Evolutionary conservation across 345 rosid genomes (phyloP).

Genomic region (Salix suchowensis): DNA sequence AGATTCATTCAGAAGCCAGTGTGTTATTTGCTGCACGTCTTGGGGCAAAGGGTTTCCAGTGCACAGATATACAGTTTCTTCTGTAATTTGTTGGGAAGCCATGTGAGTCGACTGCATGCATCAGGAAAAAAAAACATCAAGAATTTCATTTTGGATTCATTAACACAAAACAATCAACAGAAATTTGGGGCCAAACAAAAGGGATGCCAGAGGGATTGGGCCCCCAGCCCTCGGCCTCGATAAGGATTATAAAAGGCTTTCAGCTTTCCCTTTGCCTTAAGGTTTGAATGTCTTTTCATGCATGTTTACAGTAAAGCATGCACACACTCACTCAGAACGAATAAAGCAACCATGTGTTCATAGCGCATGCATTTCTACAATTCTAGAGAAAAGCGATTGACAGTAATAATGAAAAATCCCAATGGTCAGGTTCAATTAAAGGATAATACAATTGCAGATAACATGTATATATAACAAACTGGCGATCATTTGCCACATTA

Average conservation of each 20-base stretch:
- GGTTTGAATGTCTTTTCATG: neutral
- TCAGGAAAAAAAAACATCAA: slow-evolving; percentile 4
- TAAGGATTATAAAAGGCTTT: neutral
- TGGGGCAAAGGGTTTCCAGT: slow-evolving; percentile 96
- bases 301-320: neutral
- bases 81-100: slow-evolving; percentile 80
- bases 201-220: neutral
- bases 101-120: slow-evolving; percentile 85
- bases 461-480: no score
- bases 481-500: no score
- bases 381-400: no score
- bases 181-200: neutral
- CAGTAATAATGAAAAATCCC: no score
- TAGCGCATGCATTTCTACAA: no score
- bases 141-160: neutral
- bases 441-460: no score
- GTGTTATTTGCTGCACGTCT: slow-evolving; percentile 83
- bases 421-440: no score
- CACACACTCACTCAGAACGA: neutral
- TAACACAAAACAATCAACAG: neutral
- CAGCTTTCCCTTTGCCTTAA: neutral
- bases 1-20: slow-evolving; percentile 86
- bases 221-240: neutral
- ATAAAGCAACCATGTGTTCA: no score
- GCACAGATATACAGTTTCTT: slow-evolving; percentile 87